A percentile compares a stretch with the other conserved stretches of the same genome.
Evolutionary conservation across 1,284 basidiomycete species (phyloP).

Genomic region (Laetiporus sulphureus): DNA sequence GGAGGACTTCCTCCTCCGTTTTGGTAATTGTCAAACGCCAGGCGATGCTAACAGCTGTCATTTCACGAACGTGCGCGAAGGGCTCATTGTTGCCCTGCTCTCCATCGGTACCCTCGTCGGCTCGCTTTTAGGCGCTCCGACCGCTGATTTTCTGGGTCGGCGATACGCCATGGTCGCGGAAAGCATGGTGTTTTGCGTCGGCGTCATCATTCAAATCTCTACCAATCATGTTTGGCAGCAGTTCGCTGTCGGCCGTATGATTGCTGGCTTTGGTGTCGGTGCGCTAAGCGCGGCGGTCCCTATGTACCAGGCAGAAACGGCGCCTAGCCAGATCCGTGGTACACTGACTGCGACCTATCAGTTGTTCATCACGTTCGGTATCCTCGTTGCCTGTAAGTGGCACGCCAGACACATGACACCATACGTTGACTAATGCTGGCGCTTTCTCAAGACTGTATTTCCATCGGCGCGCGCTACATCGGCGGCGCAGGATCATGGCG

Average conservation of each 20-base stretch:
- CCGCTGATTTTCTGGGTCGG: conserved; percentile 64
- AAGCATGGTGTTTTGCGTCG: conserved; percentile 59
- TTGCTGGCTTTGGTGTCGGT: conserved; percentile 66
- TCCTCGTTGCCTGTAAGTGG: conserved; percentile 61
- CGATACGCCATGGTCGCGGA: conserved; percentile 67
- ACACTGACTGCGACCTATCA: conserved; percentile 44
- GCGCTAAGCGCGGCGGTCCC: conserved; percentile 74
- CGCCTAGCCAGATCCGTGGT: conserved; percentile 73
- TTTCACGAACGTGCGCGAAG: conserved; percentile 48
- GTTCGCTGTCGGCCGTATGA: conserved; percentile 62
- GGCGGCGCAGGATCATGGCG: conserved; percentile 53
- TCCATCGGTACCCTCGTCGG: conserved; percentile 60
- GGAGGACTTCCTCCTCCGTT: conserved; percentile 64
- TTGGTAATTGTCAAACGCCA: conserved; percentile 42
- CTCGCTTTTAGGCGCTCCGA: conserved; percentile 54
- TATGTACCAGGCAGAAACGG: conserved; percentile 73
- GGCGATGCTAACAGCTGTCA: conserved; percentile 36
- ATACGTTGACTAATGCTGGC: too few species aligned
- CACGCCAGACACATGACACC: too few species aligned
- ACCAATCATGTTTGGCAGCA: conserved; percentile 50
- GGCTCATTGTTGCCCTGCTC: conserved; percentile 66
- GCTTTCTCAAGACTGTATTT: conserved; percentile 43
- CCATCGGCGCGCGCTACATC: conserved; percentile 48
- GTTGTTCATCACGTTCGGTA: conserved; percentile 72
- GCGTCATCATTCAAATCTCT: conserved; percentile 61